Evolutionary conservation across 2,329 filamentous ascomycete species (phyloP).

Genomic region (Alternaria hordeiaustralica): DNA sequence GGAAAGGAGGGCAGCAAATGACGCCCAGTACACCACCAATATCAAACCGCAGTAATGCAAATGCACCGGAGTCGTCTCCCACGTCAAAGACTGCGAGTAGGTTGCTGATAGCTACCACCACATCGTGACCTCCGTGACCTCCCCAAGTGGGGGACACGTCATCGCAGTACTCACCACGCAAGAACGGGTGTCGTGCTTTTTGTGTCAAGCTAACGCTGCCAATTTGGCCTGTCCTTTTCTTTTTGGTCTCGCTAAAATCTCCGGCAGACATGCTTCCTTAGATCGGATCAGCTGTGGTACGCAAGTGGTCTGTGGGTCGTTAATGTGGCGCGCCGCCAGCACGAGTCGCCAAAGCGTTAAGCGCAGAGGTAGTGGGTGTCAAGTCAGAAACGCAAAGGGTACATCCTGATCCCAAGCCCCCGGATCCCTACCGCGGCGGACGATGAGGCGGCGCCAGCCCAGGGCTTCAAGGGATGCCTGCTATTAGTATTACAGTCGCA

Average conservation of each 20-base stretch:
- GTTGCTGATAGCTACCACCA: constrained; percentile 14
- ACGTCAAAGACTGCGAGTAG: background rate
- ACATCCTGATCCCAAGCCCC: constrained; percentile 41
- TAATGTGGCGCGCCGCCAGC: constrained; percentile 46
- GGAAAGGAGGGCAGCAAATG: constrained; percentile 36
- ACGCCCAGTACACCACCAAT: constrained; percentile 27
- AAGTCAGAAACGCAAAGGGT: constrained; percentile 40
- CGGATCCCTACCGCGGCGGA: constrained; percentile 43
- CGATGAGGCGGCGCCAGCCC: constrained; percentile 37
- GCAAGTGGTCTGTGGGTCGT: constrained; percentile 43
- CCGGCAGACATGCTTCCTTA: constrained; percentile 37
- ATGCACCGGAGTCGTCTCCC: background rate
- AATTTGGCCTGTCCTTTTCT: constrained; percentile 34
- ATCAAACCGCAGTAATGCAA: constrained; percentile 22
- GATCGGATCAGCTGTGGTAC: constrained; percentile 40
- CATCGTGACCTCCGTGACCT: background rate
- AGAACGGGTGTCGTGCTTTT: constrained; percentile 32
- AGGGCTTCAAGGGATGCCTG: constrained; percentile 37
- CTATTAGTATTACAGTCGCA: constrained; percentile 41
- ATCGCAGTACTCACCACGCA: constrained; percentile 27
- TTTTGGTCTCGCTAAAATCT: constrained; percentile 38
- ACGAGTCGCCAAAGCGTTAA: constrained; percentile 41
- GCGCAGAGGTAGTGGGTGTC: constrained; percentile 37
- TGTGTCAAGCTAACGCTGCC: constrained; percentile 37
- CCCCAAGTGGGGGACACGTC: constrained; percentile 35